A percentile compares a stretch with the other conserved stretches of the same genome.
Evolutionary conservation across 495 filamentous ascomycete genomes (phyloP).

Genomic region (Penicillium silybi): DNA sequence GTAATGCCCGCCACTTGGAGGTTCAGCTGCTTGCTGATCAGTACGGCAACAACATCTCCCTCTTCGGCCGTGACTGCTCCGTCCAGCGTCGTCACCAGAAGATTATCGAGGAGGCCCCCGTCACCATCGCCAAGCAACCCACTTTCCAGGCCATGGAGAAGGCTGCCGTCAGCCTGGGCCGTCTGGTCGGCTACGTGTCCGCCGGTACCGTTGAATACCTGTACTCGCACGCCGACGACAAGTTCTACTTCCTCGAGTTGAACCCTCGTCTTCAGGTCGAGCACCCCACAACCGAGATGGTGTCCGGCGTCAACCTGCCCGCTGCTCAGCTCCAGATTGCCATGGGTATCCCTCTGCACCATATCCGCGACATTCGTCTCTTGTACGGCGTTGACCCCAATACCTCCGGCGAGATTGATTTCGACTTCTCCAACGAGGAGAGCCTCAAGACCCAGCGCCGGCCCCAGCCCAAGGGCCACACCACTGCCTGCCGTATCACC

Average conservation of each 20-base stretch:
- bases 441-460: slow-evolving; percentile 82
- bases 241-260: slow-evolving; percentile 98
- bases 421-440: slow-evolving; percentile 86
- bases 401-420: slow-evolving; percentile 84
- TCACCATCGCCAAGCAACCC: slow-evolving; percentile 82
- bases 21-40: slow-evolving; percentile 96
- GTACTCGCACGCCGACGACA: slow-evolving; percentile 96
- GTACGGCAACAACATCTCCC: slow-evolving; percentile 99
- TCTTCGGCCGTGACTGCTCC: slow-evolving; percentile 98
- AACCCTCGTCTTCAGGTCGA: slow-evolving; percentile 99
- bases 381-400: slow-evolving; percentile 95
- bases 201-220: slow-evolving; percentile 99
- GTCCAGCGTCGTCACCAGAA: slow-evolving; percentile 99
- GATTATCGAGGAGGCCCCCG: slow-evolving; percentile 98
- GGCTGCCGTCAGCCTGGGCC: slow-evolving; percentile 89
- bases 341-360: slow-evolving; percentile 95
- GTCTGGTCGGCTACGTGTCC: slow-evolving; percentile 95
- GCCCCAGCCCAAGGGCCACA: slow-evolving; percentile 91
- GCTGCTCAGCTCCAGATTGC: slow-evolving; percentile 97
- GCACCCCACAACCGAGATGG: slow-evolving; percentile 99
- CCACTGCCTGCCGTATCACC: slow-evolving; percentile 97
- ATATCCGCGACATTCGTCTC: slow-evolving; percentile 92
- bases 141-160: slow-evolving; percentile 97
- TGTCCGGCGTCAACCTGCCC: slow-evolving; percentile 93
- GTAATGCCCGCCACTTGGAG: slow-evolving; percentile 93